These are phyloP conservation scores for Calendula officinalis DNA, from an alignment of 129 eudicot genomes.

Conservation along the genomic window DNA sequence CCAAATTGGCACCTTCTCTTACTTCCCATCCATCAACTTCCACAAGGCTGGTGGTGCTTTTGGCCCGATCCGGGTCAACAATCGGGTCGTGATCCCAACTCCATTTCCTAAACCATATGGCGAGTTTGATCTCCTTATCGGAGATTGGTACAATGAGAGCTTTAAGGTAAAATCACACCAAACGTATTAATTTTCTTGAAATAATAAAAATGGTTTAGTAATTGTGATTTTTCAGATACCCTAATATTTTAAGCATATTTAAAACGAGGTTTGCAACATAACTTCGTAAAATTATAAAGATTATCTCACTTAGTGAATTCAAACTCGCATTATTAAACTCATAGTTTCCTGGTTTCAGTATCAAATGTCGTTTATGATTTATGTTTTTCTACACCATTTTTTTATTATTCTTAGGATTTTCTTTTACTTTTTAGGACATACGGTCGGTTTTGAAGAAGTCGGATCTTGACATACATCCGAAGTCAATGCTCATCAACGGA, in stretches of 20 bases:
- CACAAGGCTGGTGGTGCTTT: conserved; percentile 64
- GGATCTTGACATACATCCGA: conserved; percentile 20
- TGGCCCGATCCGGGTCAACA: conserved; percentile 58
- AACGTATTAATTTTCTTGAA: background rate
- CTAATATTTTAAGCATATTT: background rate
- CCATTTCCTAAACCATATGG: conserved; percentile 46
- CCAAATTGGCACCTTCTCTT: conserved; percentile 51
- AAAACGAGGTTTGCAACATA: background rate
- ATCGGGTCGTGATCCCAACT: conserved; percentile 30
- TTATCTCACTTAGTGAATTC: too few species aligned
- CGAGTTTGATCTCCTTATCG: conserved; percentile 53
- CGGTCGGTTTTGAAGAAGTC: conserved; percentile 28
- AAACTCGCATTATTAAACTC: too few species aligned
- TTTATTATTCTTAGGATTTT: background rate
- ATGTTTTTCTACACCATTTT: too few species aligned
- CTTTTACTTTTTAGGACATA: conserved; percentile 23
- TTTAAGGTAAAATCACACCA: conserved; percentile 43
- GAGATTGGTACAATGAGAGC: conserved; percentile 52
- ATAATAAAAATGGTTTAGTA: background rate
- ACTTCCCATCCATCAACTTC: conserved; percentile 45
- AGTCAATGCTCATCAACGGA: conserved; percentile 53
- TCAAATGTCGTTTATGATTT: too few species aligned
- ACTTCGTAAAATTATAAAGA: too few species aligned
- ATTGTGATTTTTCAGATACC: too few species aligned
- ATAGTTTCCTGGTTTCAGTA: too few species aligned